Base-by-base conservation (phyloP, 2,329 filamentous ascomycete genomes). In the Xylaria sp. region DNA sequence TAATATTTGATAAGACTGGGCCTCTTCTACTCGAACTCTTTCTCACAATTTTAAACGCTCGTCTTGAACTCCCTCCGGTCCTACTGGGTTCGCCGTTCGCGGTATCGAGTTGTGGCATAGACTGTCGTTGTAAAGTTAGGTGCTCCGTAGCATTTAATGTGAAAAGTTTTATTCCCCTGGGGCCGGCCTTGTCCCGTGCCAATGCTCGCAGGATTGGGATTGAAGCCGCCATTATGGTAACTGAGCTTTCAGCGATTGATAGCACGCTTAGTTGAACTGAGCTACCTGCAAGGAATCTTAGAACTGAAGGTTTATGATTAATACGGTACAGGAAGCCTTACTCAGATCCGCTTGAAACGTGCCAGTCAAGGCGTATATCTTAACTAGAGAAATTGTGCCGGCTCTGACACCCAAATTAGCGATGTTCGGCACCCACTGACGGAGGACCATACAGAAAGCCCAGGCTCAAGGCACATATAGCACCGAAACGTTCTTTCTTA, bases 391-490 rank as follows among this genome's bases (percentile, higher is more conserved):
- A 1, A 74, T 71, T 2, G 67, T 66, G 0, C 73, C 74, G 10
- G 73, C 75, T 27, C 75, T 77, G 51, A 51, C 27, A 3, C 46
- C 54, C 17, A 21, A 58, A 9, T 62, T 46, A 55, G 56, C 13
- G 19, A 15, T 4, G 5, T 3, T 15, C 3, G 3, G 15, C 37
- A n/a, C 43, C 5, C 5, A 11, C 9, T 8, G 15, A 17, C 4
- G 33, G 17, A 38, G 15, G 21, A 15, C 49, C 74, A 66, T 67
- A 78, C 76, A 80, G 77, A 2, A 80, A 58, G 1, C 78, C 78
- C 69, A 80, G 75, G 63, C 76, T 78, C 79, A 80, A 80, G 8
- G 78, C 78, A 1, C 77, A 63, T 9, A 75, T 65, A 0, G 78
- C 77, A 3, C 78, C 77, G 13, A 78, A 61, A 54, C 79, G 79